Evolutionary conservation across 2,329 filamentous ascomycete genomes (phyloP), one percentile per base, ranked within the genome.

Genomic region (Talaromyces sp.): DNA sequence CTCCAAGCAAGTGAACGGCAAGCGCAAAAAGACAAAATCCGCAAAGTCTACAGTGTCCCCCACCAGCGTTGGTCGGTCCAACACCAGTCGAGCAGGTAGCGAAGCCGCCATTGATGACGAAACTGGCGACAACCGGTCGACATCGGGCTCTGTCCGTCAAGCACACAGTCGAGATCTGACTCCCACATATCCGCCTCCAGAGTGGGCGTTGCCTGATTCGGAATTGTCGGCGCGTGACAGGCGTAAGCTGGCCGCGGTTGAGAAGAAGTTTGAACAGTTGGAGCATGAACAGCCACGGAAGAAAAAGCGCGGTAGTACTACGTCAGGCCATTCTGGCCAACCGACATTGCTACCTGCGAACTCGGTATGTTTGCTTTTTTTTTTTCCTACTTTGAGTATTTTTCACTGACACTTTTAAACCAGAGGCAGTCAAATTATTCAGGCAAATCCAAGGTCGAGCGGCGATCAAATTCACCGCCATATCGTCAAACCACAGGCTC

Each of bases 191-290:
- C 80, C 80, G 64, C 80, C 79, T 61, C 80, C 77, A 8, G 72
- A 76, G 29, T 80, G 79, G 60, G 61, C 65, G 0, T 65, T 80
- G 48, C 70, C 75, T 56, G 74, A 78, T 11, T 70, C 78, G 1
- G 84, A 85, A 63, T 75, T 87, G 63, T 87, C 85, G 1, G 84
- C 83, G 62, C 80, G 85, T 5, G 85, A 88, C 65, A 81, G 81
- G 66, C 82, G 84, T 61, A 88, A 88, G 71, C 78, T 88, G 53
- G 83, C 84, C 58, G 83, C 84, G 59, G 82, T 83, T 48, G 85
- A 87, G 66, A 83, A 83, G 64, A 80, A 86, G 61, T 87, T 87
- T 63, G 80, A 84, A 63, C 80, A 84, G 65, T 76, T 85, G 63
- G 85, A 86, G 65, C 77, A 81, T 54, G 82, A 86, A 62, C 82